Percentiles rank a stretch among this genome's conserved stretches.
These are phyloP conservation scores for Penicillium polonicum DNA, from an alignment of 2,329 filamentous ascomycete genomes.

Conservation along the genomic window DNA sequence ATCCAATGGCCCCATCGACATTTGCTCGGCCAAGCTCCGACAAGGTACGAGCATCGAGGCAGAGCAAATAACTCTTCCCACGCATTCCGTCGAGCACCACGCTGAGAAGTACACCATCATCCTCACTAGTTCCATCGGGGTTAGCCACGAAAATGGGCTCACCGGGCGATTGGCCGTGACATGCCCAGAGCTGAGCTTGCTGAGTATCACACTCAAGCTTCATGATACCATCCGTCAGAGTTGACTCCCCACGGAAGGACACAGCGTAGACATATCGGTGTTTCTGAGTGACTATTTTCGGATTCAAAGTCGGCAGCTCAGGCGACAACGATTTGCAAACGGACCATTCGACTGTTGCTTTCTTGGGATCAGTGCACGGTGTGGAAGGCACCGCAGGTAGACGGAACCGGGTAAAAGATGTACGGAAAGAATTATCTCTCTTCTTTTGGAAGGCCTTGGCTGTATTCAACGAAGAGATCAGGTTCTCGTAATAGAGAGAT, in stretches of 20 bases:
- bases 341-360: constrained; percentile 32
- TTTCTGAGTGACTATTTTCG: constrained; percentile 41
- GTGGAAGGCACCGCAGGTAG: constrained; percentile 34
- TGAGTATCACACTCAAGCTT: constrained; percentile 53
- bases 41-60: constrained; percentile 51
- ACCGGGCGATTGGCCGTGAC: constrained; percentile 52
- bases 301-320: constrained; percentile 55
- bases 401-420: constrained; percentile 39
- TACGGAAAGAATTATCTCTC: constrained; percentile 35
- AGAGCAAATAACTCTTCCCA: constrained; percentile 54
- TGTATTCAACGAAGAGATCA: constrained; percentile 57
- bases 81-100: constrained; percentile 53
- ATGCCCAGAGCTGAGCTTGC: constrained; percentile 44
- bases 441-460: constrained; percentile 33
- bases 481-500: constrained; percentile 67
- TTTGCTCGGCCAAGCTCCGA: constrained; percentile 52
- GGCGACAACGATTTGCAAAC: constrained; percentile 26
- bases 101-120: constrained; percentile 54
- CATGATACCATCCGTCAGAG: constrained; percentile 53
- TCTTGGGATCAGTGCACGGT: constrained; percentile 6
- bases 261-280: constrained; percentile 54
- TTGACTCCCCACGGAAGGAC: constrained; percentile 47
- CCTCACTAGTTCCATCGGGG: constrained; percentile 40
- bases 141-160: constrained; percentile 55
- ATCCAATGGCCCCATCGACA: constrained; percentile 49